Percentiles rank a stretch among this genome's conserved stretches.
Evolutionary conservation across 1,284 basidiomycete genomes (phyloP).

Genomic region (Flammula alnicola): DNA sequence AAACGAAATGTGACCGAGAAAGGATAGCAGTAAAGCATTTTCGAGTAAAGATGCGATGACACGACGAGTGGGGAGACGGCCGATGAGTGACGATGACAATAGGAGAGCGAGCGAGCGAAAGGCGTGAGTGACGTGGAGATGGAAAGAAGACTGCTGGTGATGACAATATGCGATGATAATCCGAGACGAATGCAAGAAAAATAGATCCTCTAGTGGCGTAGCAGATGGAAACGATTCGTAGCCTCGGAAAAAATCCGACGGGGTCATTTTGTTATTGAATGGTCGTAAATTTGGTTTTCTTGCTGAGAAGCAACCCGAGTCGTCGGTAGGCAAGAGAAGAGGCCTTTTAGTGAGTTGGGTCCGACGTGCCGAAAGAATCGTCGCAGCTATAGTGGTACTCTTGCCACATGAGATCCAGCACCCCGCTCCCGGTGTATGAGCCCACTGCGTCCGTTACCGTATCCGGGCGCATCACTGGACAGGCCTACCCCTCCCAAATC

Average conservation of each 20-base stretch:
- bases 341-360: conserved; percentile 2
- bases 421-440: conserved; percentile 52
- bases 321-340: background rate
- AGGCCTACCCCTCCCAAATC: conserved; percentile 49
- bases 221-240: conserved; percentile 9
- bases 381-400: conserved; percentile 26
- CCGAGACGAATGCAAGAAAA: conserved; percentile 21
- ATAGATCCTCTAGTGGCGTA: conserved; percentile 15
- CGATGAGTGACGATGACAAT: conserved; percentile 16
- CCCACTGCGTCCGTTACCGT: conserved; percentile 61
- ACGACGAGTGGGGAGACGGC: conserved; percentile 8
- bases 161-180: conserved; percentile 21
- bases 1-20: conserved; percentile 7
- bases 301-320: conserved; percentile 3
- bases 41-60: conserved; percentile 10
- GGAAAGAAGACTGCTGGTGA: conserved; percentile 12
- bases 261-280: conserved; percentile 10
- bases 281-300: conserved; percentile 7
- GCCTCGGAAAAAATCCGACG: conserved; percentile 4
- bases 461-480: conserved; percentile 52
- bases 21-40: conserved; percentile 20
- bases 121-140: conserved; percentile 8
- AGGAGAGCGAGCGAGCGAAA: conserved; percentile 14
- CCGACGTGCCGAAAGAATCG: background rate
- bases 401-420: conserved; percentile 23